These are phyloP conservation scores for Lyophyllum decastes DNA, from an alignment of 768 basidiomycete species.

Conservation along the genomic window DNA sequence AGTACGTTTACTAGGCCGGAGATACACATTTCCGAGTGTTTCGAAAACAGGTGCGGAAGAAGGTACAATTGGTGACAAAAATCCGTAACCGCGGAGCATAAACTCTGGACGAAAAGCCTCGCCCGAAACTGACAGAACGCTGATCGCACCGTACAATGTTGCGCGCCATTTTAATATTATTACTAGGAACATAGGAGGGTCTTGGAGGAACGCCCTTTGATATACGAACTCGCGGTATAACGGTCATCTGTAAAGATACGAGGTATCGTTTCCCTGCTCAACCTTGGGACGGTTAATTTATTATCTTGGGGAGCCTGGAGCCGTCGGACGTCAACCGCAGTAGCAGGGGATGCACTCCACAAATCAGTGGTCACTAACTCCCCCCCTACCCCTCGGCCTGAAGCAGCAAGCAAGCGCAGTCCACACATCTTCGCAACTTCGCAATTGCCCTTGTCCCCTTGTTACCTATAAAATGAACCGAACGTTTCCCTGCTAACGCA, in stretches of 20 bases:
- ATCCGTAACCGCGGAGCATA: constrained; percentile 78
- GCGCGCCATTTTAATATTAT: not conserved
- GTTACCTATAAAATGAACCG: not conserved
- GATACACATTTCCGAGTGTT: constrained; percentile 10
- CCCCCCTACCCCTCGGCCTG: not conserved
- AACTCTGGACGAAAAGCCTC: constrained; percentile 4
- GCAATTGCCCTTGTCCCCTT: not conserved
- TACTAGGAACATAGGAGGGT: not conserved
- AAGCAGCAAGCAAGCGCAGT: not conserved
- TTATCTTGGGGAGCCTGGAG: not conserved
- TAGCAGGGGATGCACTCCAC: not conserved
- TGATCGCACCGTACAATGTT: not conserved
- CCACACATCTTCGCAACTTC: not conserved
- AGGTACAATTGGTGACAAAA: constrained; percentile 76
- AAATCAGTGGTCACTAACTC: not conserved
- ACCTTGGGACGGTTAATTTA: not conserved
- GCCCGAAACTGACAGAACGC: too few relatives aligned
- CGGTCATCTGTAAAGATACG: not conserved
- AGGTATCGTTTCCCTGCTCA: not conserved
- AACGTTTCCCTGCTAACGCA: not conserved
- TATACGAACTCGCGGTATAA: not conserved
- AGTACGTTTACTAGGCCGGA: constrained; percentile 23
- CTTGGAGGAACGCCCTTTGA: not conserved
- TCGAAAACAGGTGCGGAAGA: constrained; percentile 71
- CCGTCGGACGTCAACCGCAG: not conserved